Evolutionary conservation across 345 rosid species (phyloP).

Genomic region (Ceriops zippeliana): DNA sequence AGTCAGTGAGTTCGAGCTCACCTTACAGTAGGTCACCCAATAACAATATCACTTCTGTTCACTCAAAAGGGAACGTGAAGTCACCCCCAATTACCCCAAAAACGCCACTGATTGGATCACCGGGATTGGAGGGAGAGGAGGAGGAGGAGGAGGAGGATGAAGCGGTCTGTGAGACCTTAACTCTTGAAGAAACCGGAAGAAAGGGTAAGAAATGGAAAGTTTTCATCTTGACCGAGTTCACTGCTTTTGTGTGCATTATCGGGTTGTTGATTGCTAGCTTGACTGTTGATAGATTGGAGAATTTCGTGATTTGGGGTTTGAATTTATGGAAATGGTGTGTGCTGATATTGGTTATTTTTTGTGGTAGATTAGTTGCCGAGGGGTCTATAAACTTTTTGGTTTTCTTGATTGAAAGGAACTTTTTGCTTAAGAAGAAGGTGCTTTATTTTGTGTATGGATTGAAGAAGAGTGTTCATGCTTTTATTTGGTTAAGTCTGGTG

Average conservation of each 20-base stretch:
- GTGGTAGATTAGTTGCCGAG: constrained; percentile 47
- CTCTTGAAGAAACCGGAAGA: constrained; percentile 23
- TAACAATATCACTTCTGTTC: constrained; percentile 7
- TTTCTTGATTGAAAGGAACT: constrained; percentile 54
- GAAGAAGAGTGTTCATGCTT: constrained; percentile 47
- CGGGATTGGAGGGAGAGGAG: constrained; percentile 25
- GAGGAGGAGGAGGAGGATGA: constrained; percentile 44
- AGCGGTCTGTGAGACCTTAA: constrained; percentile 40
- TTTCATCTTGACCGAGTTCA: constrained; percentile 28
- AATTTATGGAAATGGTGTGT: constrained; percentile 59
- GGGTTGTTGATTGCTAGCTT: constrained; percentile 38
- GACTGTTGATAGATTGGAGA: constrained; percentile 27
- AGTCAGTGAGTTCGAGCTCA: constrained; percentile 17
- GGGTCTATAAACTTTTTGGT: constrained; percentile 47
- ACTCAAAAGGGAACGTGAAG: constrained; percentile 30
- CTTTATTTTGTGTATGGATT: constrained; percentile 57
- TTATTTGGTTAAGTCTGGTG: constrained; percentile 45
- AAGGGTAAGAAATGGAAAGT: constrained; percentile 31
- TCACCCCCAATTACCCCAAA: constrained; percentile 45
- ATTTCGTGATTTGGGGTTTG: constrained; percentile 35
- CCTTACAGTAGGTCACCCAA: constrained; percentile 32
- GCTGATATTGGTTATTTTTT: constrained; percentile 41
- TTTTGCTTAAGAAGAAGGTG: constrained; percentile 57
- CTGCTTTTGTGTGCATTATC: constrained; percentile 23
- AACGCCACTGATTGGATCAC: constrained; percentile 44